Evolutionary conservation across 495 filamentous ascomycete genomes (phyloP), one percentile per base, ranked within the genome.

Genomic region (Aspergillus conjunctus): DNA sequence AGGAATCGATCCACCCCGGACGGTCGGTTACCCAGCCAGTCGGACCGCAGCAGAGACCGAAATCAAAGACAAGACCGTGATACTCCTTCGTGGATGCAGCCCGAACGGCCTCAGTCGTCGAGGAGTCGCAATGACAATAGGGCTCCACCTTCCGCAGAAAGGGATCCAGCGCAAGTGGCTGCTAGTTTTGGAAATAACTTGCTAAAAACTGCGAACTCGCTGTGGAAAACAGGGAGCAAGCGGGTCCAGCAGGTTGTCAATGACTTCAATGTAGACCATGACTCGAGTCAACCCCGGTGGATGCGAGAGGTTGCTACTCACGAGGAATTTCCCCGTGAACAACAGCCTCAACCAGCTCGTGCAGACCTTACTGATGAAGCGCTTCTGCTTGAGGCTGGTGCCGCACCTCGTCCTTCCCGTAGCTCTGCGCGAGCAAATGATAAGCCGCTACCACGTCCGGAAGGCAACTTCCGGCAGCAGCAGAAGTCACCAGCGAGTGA

Each of bases 211-310:
- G 94, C 95, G 1, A 93, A 92, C 63, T 90, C 88, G 3, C 71
- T 98, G 3, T 98, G 94, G 94, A 98, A 96, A 71, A 88, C 87
- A 7, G 88, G 92, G 3, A 91, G 90, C 64, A 98, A 96, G 73
- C 93, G 90, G 69, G 86, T 98, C n/a, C 93, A 96, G 67, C 92
- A 92, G 70, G 94, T 91, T 14, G 91, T 98, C 14, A 85, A 91
- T 15, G 94, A 98, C 18, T 88, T 97, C 62, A 93, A 97, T 64
- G 71, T 81, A 1, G 88, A 90, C n/a, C 81, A 85, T 30, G 94
- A 97, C 69, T 79, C 90, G 2, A 91, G 71, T 67, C 91, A 96
- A 68, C 94, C 94, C 1, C 93, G 91, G 65, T 98, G 94, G 94
- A 96, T 98, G 93, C 84, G 86, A 65, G 89, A 91, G 54, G 78